A percentile compares a stretch with the other conserved stretches of the same genome.
Conservation (phyloP, 495 filamentous ascomycete species). For the Cetradonia linearis region DNA sequence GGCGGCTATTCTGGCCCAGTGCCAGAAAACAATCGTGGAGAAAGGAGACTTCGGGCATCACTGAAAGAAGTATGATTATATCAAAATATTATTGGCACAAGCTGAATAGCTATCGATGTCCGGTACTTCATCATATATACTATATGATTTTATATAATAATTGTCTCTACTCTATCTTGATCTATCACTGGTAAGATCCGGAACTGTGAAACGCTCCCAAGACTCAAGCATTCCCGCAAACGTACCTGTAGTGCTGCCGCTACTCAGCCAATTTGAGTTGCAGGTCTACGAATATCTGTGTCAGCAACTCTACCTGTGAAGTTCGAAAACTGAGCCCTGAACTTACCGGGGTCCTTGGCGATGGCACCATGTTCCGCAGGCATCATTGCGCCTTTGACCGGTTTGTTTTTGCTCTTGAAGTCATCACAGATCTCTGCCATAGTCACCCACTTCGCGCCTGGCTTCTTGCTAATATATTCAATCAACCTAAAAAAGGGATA, state of each 20-base stretch:
- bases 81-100: not conserved
- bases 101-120: not conserved
- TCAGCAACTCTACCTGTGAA: not conserved
- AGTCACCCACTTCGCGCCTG: conserved; percentile 66
- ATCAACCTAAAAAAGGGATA: conserved; percentile 40
- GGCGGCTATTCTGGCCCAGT: conserved; percentile 76
- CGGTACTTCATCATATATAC: not conserved
- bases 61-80: not conserved
- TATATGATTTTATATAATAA: not conserved
- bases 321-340: no score
- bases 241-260: no score
- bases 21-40: conserved; percentile 52
- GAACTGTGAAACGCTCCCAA: not conserved
- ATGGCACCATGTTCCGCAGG: conserved; percentile 51
- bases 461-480: conserved; percentile 62
- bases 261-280: not conserved
- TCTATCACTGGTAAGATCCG: not conserved
- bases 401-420: conserved; percentile 58
- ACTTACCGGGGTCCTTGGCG: conserved; percentile 35
- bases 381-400: conserved; percentile 55
- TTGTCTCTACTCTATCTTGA: not conserved
- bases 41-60: conserved; percentile 27
- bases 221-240: no score
- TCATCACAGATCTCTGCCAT: conserved; percentile 61
- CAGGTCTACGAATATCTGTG: not conserved